Conservation (phyloP, 2,329 filamentous ascomycete species). For the Colletotrichum shisoi region DNA sequence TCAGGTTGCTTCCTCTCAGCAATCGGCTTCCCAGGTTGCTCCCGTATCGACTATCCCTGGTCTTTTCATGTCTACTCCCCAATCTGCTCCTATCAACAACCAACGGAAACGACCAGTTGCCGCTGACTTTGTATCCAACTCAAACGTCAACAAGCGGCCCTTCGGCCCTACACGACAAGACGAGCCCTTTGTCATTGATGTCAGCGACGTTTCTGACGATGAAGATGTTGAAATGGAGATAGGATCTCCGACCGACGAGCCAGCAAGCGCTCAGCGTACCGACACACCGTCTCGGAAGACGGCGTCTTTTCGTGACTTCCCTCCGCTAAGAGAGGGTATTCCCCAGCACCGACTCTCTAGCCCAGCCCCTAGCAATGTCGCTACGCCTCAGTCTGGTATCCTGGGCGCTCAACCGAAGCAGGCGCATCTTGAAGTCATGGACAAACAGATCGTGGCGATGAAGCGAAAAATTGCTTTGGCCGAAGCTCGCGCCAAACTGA, state of each 20-base stretch:
- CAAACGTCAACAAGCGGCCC: conserved; percentile 63
- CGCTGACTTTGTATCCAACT: conserved; percentile 72
- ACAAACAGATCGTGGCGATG: conserved; percentile 67
- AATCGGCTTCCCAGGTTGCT: background rate
- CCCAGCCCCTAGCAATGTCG: conserved; percentile 46
- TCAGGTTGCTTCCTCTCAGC: conserved; percentile 1
- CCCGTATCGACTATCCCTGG: conserved; percentile 49
- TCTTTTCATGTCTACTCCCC: conserved; percentile 48
- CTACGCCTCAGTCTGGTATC: conserved; percentile 51
- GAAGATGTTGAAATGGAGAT: conserved; percentile 74
- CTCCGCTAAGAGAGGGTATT: conserved; percentile 54
- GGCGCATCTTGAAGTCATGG: conserved; percentile 59
- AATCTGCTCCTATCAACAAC: conserved; percentile 41
- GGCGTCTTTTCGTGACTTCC: conserved; percentile 55
- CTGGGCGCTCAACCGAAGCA: conserved; percentile 47
- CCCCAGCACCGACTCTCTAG: conserved; percentile 53
- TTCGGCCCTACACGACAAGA: conserved; percentile 67
- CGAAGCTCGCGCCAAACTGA: conserved; percentile 62
- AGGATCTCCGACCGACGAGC: conserved; percentile 60
- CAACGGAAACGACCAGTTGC: conserved; percentile 63
- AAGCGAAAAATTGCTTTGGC: conserved; percentile 66
- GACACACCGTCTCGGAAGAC: conserved; percentile 48
- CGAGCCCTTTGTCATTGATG: conserved; percentile 78
- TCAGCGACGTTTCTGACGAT: conserved; percentile 74
- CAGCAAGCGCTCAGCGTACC: conserved; percentile 47